phyloP scores from a whole-genome alignment of 441 rosid species.

The Syzygium malaccense region DNA sequence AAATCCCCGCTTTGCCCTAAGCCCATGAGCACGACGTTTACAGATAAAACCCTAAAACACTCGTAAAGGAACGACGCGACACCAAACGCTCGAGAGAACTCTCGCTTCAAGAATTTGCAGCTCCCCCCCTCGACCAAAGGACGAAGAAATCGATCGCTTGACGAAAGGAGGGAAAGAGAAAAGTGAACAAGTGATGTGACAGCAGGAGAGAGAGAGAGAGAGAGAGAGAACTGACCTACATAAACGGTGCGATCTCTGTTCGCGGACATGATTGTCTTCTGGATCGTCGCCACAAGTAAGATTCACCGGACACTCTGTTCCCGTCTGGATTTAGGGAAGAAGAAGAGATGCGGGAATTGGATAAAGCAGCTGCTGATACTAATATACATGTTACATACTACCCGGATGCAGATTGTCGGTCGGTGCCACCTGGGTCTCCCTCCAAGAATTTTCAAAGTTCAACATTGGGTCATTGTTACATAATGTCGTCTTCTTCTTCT shows the following conservation, averaged over 20 bases:
- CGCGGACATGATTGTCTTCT: conserved; percentile 30
- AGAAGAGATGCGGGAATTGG: background rate
- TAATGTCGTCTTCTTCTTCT: background rate
- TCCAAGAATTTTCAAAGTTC: background rate
- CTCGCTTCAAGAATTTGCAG: background rate
- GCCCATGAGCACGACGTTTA: background rate
- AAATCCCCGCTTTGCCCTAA: background rate
- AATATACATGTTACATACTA: background rate
- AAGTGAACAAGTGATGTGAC: background rate
- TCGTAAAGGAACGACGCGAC: background rate
- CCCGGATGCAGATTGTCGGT: background rate
- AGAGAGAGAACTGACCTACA: conserved; percentile 26
- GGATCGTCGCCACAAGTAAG: background rate
- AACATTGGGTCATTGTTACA: background rate
- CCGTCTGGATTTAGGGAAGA: background rate
- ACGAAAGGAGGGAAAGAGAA: background rate
- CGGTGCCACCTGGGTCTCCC: background rate
- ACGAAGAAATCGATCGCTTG: background rate
- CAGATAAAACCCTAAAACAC: background rate
- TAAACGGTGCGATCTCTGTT: conserved; percentile 43
- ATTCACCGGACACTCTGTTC: background rate
- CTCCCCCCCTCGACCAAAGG: background rate
- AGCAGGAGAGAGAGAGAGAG: background rate
- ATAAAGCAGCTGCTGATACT: background rate
- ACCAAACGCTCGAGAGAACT: background rate